Evolutionary conservation across 441 rosid species (phyloP), one percentile per base, ranked within the genome.

Genomic region (Kokia cookei): DNA sequence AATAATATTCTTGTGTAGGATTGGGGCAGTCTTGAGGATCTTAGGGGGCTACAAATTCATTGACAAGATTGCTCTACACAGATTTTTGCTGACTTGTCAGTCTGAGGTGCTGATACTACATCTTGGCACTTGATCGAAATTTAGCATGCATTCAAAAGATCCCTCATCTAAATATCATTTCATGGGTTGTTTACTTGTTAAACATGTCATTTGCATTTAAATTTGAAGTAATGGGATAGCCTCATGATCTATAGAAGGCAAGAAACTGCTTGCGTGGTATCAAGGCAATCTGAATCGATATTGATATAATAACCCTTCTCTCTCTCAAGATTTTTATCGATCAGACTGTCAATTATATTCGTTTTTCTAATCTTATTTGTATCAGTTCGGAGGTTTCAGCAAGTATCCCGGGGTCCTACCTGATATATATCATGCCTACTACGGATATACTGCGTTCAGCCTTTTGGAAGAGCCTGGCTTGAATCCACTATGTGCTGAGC

Each of bases 371-470:
- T 79, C 26, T 73, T 29, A 78, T 82, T 45, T 43, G 82, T 60
- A 48, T 62, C 86, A 95, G 98, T 88, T 79, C 71, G 97, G 99
- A 71, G 98, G 99, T 22, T 95, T 93, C 82, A 74, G 96, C 78
- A 95, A 95, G 78, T 88, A 77, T 76, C 94, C 92, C 0, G 75
- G 85, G 76, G 84, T 76, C 50, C 77, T 85, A 50, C 99, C 97
- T 0, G 99, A 91, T 80, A 83, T 95, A 42, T 95, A 91, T 76
- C 99, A 95, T 81, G 87, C 97, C 51, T 93, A 84, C 85, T 93
- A 89, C 40, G 98, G 98, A 73, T 87, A 65, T 74, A 82, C 93
- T 15, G 99, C 98, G 42, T 89, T 91, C 78, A 90, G 98, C 81
- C 89, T 93, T 45, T 79, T 93, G 90, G 95, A 90, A 78, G 99